Conservation (phyloP, 192 early-diverging fungal genomes). For the Linnemannia hyalina region DNA sequence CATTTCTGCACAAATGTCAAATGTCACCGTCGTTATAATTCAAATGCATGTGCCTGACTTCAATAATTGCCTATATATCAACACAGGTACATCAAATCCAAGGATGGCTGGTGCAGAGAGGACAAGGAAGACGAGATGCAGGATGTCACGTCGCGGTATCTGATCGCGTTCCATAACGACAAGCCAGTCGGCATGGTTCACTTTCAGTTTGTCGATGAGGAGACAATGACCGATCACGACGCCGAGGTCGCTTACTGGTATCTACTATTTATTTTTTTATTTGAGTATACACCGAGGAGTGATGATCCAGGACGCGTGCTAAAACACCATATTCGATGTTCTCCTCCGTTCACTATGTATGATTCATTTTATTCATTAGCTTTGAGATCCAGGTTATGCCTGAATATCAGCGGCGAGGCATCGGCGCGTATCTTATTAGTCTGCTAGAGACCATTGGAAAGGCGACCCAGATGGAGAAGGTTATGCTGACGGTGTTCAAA, state of each 20-base stretch:
- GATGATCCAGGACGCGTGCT: too few species aligned
- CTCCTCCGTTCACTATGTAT: background rate
- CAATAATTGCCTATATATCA: background rate
- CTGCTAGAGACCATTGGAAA: slow-evolving; percentile 66
- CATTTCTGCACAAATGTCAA: background rate
- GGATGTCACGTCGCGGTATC: slow-evolving; percentile 66
- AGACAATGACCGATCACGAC: slow-evolving; percentile 69
- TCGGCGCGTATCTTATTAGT: slow-evolving; percentile 70
- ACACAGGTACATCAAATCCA: slow-evolving; percentile 69
- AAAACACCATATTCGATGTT: background rate
- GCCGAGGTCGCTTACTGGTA: slow-evolving; percentile 77
- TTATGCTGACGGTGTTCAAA: slow-evolving; percentile 81
- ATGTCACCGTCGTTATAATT: background rate
- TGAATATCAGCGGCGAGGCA: slow-evolving; percentile 59
- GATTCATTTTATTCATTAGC: slow-evolving; percentile 47
- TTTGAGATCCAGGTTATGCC: slow-evolving; percentile 74
- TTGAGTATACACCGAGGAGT: background rate
- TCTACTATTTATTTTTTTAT: background rate
- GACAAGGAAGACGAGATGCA: slow-evolving; percentile 71
- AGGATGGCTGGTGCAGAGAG: slow-evolving; percentile 74
- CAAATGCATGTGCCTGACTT: background rate
- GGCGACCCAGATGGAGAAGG: slow-evolving; percentile 68
- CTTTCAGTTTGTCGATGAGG: slow-evolving; percentile 76
- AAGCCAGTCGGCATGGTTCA: slow-evolving; percentile 59
- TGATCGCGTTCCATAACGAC: slow-evolving; percentile 60